Evolutionary conservation across 2,329 filamentous ascomycete genomes (phyloP).

Genomic region (Curvularia lunata): DNA sequence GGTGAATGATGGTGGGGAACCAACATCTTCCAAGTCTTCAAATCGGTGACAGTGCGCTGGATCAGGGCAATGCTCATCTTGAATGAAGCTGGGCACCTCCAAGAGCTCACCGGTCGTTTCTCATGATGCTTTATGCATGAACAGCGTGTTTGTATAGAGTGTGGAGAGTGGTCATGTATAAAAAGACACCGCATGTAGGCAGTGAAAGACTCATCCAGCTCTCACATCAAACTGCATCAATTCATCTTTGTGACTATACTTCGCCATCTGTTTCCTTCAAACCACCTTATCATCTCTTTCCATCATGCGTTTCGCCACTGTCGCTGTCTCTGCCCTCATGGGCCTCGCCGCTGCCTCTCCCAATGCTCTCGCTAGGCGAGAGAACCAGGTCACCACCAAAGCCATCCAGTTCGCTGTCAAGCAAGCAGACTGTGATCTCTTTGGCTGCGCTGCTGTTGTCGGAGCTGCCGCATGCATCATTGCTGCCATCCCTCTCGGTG

Average conservation of each 20-base stretch:
- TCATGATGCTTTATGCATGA: neutral
- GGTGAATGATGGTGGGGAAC: neutral
- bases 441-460: conserved; percentile 15
- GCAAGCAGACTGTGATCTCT: conserved; percentile 12
- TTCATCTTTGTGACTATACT: conserved; percentile 5
- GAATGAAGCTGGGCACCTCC: neutral
- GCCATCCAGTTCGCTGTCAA: conserved; percentile 13
- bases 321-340: conserved; percentile 13
- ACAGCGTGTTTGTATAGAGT: neutral
- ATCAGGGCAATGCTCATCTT: neutral
- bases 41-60: conserved; percentile 1
- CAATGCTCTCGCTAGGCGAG: conserved; percentile 10
- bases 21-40: neutral
- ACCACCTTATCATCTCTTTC: neutral
- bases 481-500: conserved; percentile 4
- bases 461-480: conserved; percentile 13
- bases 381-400: conserved; percentile 13
- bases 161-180: conserved; percentile 6
- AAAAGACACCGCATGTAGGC: neutral
- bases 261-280: neutral
- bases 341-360: conserved; percentile 15
- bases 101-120: neutral
- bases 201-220: conserved; percentile 4
- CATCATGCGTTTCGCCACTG: conserved; percentile 19
- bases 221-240: conserved; percentile 4